Evolutionary conservation across 495 filamentous ascomycete genomes (phyloP).

Genomic region (Trichocladium uniseriatum): DNA sequence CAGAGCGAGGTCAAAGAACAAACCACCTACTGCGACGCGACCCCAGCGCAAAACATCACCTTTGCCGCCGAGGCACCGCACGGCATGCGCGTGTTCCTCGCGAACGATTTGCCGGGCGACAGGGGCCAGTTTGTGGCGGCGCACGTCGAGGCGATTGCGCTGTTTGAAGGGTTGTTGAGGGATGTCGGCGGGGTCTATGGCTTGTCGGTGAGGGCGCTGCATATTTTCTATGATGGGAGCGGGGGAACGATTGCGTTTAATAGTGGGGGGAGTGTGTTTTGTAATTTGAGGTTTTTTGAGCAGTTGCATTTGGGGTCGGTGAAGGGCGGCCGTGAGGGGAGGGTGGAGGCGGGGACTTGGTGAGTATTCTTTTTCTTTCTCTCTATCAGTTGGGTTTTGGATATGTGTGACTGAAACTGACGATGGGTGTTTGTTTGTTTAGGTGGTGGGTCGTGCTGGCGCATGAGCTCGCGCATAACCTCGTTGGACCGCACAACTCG

Average conservation of each 20-base stretch:
- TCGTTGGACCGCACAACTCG: slow-evolving; percentile 68
- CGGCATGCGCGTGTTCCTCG: slow-evolving; percentile 64
- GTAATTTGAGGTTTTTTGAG: slow-evolving; percentile 81
- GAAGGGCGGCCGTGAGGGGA: slow-evolving; percentile 27
- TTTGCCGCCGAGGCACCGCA: slow-evolving; percentile 61
- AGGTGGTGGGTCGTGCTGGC: slow-evolving; percentile 81
- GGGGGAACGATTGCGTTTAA: slow-evolving; percentile 87
- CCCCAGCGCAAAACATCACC: slow-evolving; percentile 67
- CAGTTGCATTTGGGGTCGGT: slow-evolving; percentile 55
- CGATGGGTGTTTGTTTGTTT: neutral
- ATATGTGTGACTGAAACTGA: neutral
- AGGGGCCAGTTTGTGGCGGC: slow-evolving; percentile 44
- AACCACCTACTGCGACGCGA: slow-evolving; percentile 80
- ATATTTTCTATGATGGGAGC: slow-evolving; percentile 77
- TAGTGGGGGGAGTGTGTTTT: slow-evolving; percentile 73
- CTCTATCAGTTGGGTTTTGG: too few species aligned
- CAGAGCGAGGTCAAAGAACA: slow-evolving; percentile 73
- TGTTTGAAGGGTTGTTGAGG: slow-evolving; percentile 61
- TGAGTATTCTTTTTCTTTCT: neutral
- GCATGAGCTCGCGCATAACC: slow-evolving; percentile 91
- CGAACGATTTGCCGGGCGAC: slow-evolving; percentile 37
- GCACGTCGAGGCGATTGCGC: slow-evolving; percentile 54
- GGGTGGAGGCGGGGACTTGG: slow-evolving; percentile 61
- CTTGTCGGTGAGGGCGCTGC: slow-evolving; percentile 50
- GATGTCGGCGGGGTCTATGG: slow-evolving; percentile 64